Evolutionary conservation across 2,329 filamentous ascomycete genomes (phyloP).

Genomic region (Colletotrichum endophyticum): DNA sequence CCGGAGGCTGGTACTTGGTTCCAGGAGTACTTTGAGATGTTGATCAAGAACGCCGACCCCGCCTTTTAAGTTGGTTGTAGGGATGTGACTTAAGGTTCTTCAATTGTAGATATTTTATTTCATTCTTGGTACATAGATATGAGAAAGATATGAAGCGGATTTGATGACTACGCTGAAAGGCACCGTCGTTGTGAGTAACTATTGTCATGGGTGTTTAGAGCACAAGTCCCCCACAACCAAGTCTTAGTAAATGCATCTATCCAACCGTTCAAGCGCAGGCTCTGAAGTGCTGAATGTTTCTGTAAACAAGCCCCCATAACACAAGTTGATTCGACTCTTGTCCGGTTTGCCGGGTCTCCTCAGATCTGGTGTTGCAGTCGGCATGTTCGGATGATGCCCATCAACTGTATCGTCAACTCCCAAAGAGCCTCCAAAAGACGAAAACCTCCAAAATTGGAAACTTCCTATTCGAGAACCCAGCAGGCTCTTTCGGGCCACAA

Average conservation of each 20-base stretch:
- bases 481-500: background rate
- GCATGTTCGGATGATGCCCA: background rate
- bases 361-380: background rate
- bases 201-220: background rate
- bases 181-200: background rate
- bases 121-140: background rate
- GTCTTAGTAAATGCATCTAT: rapidly evolving
- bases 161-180: background rate
- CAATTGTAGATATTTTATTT: background rate
- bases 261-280: rapidly evolving
- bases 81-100: background rate
- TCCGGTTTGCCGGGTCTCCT: background rate
- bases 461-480: background rate
- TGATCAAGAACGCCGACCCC: conserved; percentile 62
- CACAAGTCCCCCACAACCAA: background rate
- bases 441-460: background rate
- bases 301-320: background rate
- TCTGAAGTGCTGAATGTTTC: rapidly evolving
- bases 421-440: background rate
- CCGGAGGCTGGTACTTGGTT: conserved; percentile 76
- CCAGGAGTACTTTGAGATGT: conserved; percentile 62
- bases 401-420: background rate
- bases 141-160: background rate
- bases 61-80: conserved; percentile 38
- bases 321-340: background rate